Base-by-base conservation (phyloP, 73 alveolate species). In the Paramecium pentaurelia region DNA sequence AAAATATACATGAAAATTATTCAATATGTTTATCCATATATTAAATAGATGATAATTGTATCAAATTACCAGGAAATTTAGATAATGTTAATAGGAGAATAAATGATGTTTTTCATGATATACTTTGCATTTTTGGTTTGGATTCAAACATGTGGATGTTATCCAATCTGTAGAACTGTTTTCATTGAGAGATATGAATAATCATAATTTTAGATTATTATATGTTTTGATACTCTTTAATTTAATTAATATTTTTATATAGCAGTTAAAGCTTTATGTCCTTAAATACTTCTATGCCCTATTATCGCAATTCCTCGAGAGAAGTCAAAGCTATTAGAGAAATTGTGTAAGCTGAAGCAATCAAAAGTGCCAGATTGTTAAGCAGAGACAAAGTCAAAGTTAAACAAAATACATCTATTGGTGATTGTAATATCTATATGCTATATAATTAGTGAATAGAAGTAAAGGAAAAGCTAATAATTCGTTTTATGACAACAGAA, bases 301-400 rank as follows among this genome's bases (percentile, higher is more conserved):
- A 32, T 44, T 44, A 42, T 47, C 47, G 91, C 12, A 80, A 80
- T 80, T 40, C 91, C 5, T 80, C 91, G 5, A 40, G 91, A 27
- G 91, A 80, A 36, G 45, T 49, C 30, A 80, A 80, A 54, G 20
- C 91, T 27, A 36, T 80, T 25, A 40, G 9, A 80, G 91, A 80
- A 25, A 80, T 80, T 36, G 18, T 80, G 12, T 73, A 73, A 47
- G 28, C 36, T 22, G 91, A 80, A 22, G 77, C 73, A 22, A 80
- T 80, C 18, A 80, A 80, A 47, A 45, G 77, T 45, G 91, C 91
- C 30, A 14, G 91, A 25, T 25, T 80, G 20, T 6, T 44, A 0
- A 80, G 91, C 49, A 40, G 91, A 80, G 91, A 80, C 49, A 80
- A 80, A 38, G 87, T 73, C 10, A 73, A 73, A 73, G 60, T 73